Evolutionary conservation across 2,329 filamentous ascomycete genomes (phyloP).

Genomic region (Chrysoporthe cubensis): DNA sequence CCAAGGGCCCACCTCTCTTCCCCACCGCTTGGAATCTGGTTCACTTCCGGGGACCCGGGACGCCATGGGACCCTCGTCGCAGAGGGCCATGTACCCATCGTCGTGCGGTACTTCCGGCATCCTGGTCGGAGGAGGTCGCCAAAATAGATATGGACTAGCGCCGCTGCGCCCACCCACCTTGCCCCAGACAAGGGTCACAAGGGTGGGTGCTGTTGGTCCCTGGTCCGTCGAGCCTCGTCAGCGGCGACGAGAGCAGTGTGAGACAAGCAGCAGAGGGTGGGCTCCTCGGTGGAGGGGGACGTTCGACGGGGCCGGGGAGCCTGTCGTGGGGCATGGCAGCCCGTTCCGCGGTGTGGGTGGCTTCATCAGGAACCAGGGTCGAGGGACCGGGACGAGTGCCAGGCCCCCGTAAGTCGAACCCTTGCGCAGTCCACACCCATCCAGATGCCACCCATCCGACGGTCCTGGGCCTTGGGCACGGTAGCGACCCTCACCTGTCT

Average conservation of each 20-base stretch:
- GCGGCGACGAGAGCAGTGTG: slow-evolving; percentile 46
- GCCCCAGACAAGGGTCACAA: slow-evolving; percentile 43
- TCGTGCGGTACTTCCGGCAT: slow-evolving; percentile 31
- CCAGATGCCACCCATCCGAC: slow-evolving; percentile 28
- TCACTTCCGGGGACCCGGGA: slow-evolving; percentile 29
- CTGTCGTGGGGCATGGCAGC: slow-evolving; percentile 27
- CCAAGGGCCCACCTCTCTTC: slow-evolving; percentile 16
- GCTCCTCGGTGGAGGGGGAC: slow-evolving; percentile 29
- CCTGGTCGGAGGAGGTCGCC: slow-evolving; percentile 32
- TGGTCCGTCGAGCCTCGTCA: slow-evolving; percentile 45
- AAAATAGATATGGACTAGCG: slow-evolving; percentile 44
- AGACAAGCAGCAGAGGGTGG: slow-evolving; percentile 52
- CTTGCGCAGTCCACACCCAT: slow-evolving; percentile 32
- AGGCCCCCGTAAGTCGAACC: slow-evolving; percentile 25
- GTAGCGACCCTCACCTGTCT: slow-evolving; percentile 34
- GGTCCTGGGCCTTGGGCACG: slow-evolving; percentile 13
- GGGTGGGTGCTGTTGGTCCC: slow-evolving; percentile 28
- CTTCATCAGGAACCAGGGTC: slow-evolving; percentile 17
- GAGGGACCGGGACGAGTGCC: slow-evolving; percentile 20
- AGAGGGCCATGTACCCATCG: slow-evolving; percentile 29
- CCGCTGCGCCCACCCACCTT: slow-evolving; percentile 42
- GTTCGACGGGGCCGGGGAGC: slow-evolving; percentile 32
- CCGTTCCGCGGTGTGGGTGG: slow-evolving; percentile 27
- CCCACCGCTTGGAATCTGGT: slow-evolving; percentile 24
- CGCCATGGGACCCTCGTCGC: slow-evolving; percentile 28